Percentiles rank a stretch among this genome's conserved stretches.
These are phyloP conservation scores for Kodamaea sp. DNA, from an alignment of 1,139 yeast genomes.

Conservation along the genomic window DNA sequence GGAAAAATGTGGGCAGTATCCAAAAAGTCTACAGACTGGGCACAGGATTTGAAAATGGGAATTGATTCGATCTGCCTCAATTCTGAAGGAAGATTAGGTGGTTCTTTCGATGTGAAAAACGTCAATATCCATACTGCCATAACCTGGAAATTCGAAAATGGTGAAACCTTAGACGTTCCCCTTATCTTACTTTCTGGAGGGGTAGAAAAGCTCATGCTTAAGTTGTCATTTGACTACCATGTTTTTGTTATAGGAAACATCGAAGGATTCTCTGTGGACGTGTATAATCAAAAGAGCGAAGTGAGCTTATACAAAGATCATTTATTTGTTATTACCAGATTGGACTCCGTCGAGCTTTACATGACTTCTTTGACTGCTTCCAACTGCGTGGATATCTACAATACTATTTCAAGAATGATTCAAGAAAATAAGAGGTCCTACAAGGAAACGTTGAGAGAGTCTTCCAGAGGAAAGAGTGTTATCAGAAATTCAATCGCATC, in stretches of 20 bases:
- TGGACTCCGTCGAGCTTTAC: conserved; percentile 60
- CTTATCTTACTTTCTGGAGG: conserved; percentile 64
- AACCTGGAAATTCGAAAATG: conserved; percentile 59
- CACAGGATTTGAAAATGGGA: conserved; percentile 68
- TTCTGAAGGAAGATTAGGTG: conserved; percentile 81
- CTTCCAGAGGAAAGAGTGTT: conserved; percentile 25
- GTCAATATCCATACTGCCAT: conserved; percentile 65
- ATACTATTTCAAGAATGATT: conserved; percentile 68
- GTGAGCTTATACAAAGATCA: conserved; percentile 54
- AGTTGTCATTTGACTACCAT: conserved; percentile 80
- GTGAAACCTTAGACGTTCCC: conserved; percentile 57
- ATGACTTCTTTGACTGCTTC: conserved; percentile 86
- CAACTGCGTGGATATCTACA: conserved; percentile 73
- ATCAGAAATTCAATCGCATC: background rate
- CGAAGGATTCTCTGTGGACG: conserved; percentile 50
- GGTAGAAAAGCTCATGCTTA: conserved; percentile 54
- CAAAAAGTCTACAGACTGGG: conserved; percentile 67
- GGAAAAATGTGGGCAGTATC: conserved; percentile 71
- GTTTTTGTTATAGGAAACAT: conserved; percentile 68
- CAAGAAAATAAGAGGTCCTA: conserved; percentile 75
- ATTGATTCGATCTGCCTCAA: conserved; percentile 52
- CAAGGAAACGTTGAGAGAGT: conserved; percentile 67
- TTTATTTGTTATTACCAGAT: conserved; percentile 56
- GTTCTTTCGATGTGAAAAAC: conserved; percentile 52
- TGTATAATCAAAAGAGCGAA: conserved; percentile 68